A percentile compares a stretch with the other conserved stretches of the same genome.
Evolutionary conservation across 441 rosid species (phyloP).

Genomic region (Metrosideros polymorpha): DNA sequence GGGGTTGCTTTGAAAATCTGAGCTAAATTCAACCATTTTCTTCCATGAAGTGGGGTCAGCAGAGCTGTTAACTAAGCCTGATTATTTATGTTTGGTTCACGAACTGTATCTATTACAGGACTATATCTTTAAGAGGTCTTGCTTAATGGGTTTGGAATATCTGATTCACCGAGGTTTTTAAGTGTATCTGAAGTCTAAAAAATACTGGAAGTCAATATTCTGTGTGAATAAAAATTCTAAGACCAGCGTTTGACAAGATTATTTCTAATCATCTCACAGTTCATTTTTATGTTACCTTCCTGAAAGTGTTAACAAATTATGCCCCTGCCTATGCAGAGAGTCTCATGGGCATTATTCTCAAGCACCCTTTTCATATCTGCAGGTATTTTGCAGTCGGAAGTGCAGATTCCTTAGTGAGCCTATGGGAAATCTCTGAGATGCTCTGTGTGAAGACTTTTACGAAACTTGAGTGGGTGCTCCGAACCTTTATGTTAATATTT

Average conservation of each 20-base stretch:
- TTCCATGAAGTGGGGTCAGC: not conserved
- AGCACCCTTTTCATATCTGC: not conserved
- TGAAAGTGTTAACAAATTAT: not conserved
- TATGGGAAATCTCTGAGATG: constrained; percentile 94
- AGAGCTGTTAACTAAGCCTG: not conserved
- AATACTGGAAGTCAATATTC: not conserved
- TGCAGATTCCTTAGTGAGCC: constrained; percentile 98
- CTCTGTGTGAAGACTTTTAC: constrained; percentile 87
- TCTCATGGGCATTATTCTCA: not conserved
- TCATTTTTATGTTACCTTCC: not conserved
- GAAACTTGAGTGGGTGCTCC: constrained; percentile 77
- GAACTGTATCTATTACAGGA: not conserved
- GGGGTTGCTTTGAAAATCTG: not conserved
- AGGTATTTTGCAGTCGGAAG: constrained; percentile 98
- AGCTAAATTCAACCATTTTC: not conserved
- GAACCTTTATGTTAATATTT: not conserved
- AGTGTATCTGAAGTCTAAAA: not conserved
- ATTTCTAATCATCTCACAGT: not conserved
- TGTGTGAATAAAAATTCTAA: not conserved
- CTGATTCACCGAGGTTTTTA: not conserved
- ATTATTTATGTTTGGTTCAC: not conserved
- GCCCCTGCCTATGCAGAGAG: not conserved
- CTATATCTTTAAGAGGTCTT: not conserved
- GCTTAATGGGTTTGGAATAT: not conserved
- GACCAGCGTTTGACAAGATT: not conserved